phyloP scores from a whole-genome alignment of 371 early-diverging fungal species.

The Homolaphlyctis polyrhiza region DNA sequence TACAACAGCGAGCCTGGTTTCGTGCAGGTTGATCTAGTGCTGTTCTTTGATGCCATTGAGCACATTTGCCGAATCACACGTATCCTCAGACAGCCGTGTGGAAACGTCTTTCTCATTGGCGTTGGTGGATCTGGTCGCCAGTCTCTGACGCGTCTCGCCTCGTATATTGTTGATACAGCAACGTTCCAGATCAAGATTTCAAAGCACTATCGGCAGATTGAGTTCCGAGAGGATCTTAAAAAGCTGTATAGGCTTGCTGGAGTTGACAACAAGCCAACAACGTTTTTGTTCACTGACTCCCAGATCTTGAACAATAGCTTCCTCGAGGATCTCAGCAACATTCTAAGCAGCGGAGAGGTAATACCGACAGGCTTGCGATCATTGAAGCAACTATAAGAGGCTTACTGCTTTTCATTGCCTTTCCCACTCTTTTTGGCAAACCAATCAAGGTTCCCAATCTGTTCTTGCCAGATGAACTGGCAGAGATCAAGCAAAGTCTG shows the following conservation, averaged over 20 bases:
- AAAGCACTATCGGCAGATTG: conserved; percentile 45
- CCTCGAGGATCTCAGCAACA: conserved; percentile 47
- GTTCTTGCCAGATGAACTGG: conserved; percentile 43
- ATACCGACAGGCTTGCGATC: neutral
- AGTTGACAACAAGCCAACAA: conserved; percentile 36
- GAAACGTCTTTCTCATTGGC: conserved; percentile 52
- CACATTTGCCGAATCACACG: conserved; percentile 51
- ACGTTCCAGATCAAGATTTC: conserved; percentile 53
- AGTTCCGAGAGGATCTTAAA: conserved; percentile 54
- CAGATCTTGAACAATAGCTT: conserved; percentile 38
- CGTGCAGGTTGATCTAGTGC: conserved; percentile 46
- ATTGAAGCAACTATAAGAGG: neutral
- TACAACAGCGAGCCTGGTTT: conserved; percentile 51
- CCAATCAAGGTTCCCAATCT: conserved; percentile 49
- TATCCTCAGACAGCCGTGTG: conserved; percentile 41
- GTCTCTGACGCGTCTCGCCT: conserved; percentile 40
- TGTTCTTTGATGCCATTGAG: conserved; percentile 52
- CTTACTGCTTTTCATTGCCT: neutral
- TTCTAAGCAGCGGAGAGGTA: conserved; percentile 50
- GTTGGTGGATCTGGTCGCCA: conserved; percentile 54
- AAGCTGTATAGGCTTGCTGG: conserved; percentile 40
- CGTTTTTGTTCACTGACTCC: conserved; percentile 48
- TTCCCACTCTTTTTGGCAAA: no score
- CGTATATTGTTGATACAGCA: conserved; percentile 36
- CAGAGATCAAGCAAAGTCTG: conserved; percentile 39